phyloP scores from a whole-genome alignment of 768 basidiomycete genomes.

The Boletus reticuloceps region DNA sequence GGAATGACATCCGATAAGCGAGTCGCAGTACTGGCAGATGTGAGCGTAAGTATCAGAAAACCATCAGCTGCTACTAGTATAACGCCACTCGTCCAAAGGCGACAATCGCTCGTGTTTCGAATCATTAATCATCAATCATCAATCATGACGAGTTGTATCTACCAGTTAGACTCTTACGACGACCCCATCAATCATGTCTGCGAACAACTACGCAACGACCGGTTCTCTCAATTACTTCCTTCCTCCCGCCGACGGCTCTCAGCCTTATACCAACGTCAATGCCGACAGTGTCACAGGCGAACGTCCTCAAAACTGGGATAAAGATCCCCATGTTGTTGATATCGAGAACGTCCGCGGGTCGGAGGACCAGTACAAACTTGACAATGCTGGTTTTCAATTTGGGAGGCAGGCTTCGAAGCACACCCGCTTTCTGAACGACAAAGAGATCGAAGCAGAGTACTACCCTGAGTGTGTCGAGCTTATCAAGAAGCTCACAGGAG shows the following conservation, averaged over 20 bases:
- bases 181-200: conserved; percentile 3
- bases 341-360: conserved; percentile 37
- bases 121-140: too few relatives aligned
- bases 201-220: conserved; percentile 14
- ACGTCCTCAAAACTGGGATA: conserved; percentile 21
- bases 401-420: conserved; percentile 24
- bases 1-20: too few relatives aligned
- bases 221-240: conserved; percentile 17
- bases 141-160: too few relatives aligned
- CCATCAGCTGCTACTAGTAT: too few relatives aligned
- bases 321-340: conserved; percentile 11
- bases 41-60: too few relatives aligned
- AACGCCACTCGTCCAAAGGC: too few relatives aligned
- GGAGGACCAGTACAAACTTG: conserved; percentile 32
- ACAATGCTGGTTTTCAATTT: conserved; percentile 37
- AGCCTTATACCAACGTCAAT: conserved; percentile 16
- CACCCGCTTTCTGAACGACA: conserved; percentile 33
- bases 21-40: too few relatives aligned
- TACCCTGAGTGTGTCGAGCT: conserved; percentile 39
- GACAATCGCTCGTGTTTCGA: too few relatives aligned
- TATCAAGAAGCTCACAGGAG: conserved; percentile 39
- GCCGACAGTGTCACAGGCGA: conserved; percentile 13
- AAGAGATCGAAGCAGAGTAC: conserved; percentile 38
- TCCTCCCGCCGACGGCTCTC: conserved; percentile 19
- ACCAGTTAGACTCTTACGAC: too few relatives aligned